Percentiles rank a stretch among this genome's conserved stretches.
Conservation (phyloP, 2,329 filamentous ascomycete species). For the Cercospora citrullina region DNA sequence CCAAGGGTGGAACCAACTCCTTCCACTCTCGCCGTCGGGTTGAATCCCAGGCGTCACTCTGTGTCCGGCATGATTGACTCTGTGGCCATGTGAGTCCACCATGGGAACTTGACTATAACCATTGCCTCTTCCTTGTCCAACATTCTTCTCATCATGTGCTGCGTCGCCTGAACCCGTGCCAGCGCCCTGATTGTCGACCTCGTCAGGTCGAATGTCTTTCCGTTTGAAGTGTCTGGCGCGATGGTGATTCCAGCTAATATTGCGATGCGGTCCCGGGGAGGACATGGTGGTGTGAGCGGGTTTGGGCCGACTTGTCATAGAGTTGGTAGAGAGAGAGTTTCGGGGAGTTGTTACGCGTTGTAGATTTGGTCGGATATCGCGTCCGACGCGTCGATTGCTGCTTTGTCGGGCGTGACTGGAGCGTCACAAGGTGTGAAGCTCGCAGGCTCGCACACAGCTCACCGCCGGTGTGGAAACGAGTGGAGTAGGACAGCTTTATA, state of each 20-base stretch:
- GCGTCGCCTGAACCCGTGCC: constrained; percentile 12
- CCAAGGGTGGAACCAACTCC: constrained; percentile 46
- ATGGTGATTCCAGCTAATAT: constrained; percentile 7
- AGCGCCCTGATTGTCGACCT: constrained; percentile 16
- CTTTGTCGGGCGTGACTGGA: background rate
- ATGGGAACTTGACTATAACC: constrained; percentile 21
- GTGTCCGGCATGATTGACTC: constrained; percentile 49
- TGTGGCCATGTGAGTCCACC: constrained; percentile 32
- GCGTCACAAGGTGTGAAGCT: background rate
- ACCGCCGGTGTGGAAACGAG: background rate
- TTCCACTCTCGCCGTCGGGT: constrained; percentile 50
- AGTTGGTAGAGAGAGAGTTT: background rate
- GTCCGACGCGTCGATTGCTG: background rate
- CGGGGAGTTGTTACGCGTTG: background rate
- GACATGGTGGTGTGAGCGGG: constrained; percentile 1
- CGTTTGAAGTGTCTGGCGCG: constrained; percentile 25
- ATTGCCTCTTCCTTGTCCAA: background rate
- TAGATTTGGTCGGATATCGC: background rate
- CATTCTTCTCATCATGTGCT: constrained; percentile 22
- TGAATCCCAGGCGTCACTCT: constrained; percentile 46
- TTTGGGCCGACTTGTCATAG: constrained; percentile 10
- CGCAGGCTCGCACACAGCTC: background rate
- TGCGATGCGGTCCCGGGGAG: background rate
- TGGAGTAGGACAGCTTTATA: background rate
- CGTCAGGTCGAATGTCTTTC: constrained; percentile 25